Base-by-base conservation (phyloP, 2,329 filamentous ascomycete genomes). In the Diaporthe destruens region DNA sequence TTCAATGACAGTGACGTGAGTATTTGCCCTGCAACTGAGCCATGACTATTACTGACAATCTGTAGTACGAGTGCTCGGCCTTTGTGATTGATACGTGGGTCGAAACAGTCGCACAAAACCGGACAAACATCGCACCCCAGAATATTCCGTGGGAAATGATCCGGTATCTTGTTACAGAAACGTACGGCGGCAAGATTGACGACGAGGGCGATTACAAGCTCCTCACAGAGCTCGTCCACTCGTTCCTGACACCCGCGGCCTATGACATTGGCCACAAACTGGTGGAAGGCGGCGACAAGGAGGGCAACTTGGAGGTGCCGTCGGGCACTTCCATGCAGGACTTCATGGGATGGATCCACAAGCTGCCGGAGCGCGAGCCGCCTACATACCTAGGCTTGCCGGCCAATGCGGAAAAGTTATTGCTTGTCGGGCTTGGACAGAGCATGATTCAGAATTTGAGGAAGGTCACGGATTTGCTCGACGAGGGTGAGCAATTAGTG, bases 1-100 rank as follows among this genome's bases (percentile, higher is more conserved):
- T 99, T 99, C 83, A 99, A 99, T 81, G 97, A 99, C 83, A 97
- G 95, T 77, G 96, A 99, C 84, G 94, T 97, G 90, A 93, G 94
- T 91, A 76, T 71, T n/a, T 42, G 23, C 51, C 18, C 36, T 25
- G 36, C 56, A 16, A 5, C 49, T 74, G 16, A 39, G 11, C n/a
- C 63, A 29, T 57, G 29, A 4, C 42, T 20, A 39, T 57, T 51
- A 23, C 76, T 79, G 74, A 80, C 75, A 74, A 72, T 61, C 67
- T 47, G 39, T 77, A 96, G 93, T 98, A 98, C 83, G 96, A 99
- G 88, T 99, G 96, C 84, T 98, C 94, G 57, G 94, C 94, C 70
- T 96, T 94, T 82, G 97, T 99, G 76, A 94, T 98, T 77, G 96
- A 99, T 80, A 94, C 93, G 42, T 99, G 96, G 96, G 88, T 98